Conservation (phyloP, 305 asterid species). For the Rubia tinctorum region DNA sequence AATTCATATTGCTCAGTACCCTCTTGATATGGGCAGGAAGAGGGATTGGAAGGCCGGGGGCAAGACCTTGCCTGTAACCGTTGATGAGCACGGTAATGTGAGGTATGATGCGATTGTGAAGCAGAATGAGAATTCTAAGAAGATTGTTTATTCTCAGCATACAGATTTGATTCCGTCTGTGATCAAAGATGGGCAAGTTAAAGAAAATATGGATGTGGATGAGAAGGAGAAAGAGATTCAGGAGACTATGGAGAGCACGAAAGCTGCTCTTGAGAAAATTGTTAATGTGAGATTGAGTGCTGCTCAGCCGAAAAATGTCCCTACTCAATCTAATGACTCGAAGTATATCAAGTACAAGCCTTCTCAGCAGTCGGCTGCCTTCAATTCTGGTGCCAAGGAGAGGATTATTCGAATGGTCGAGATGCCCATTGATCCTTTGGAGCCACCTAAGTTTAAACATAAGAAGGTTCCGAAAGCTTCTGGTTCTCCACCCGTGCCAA, state of each 20-base stretch:
- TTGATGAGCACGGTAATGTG: slow-evolving; percentile 72
- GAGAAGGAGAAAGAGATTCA: slow-evolving; percentile 79
- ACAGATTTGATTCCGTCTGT: slow-evolving; percentile 69
- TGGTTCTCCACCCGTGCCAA: slow-evolving; percentile 92
- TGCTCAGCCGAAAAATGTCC: slow-evolving; percentile 85
- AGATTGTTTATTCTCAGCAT: slow-evolving; percentile 74
- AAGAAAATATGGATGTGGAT: slow-evolving; percentile 65
- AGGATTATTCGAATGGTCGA: slow-evolving; percentile 87
- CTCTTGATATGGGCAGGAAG: slow-evolving; percentile 74
- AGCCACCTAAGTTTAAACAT: slow-evolving; percentile 92
- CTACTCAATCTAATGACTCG: slow-evolving; percentile 61
- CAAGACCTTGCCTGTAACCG: slow-evolving; percentile 67
- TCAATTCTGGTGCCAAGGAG: slow-evolving; percentile 93
- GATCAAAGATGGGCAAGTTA: slow-evolving; percentile 50
- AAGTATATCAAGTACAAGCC: slow-evolving; percentile 88
- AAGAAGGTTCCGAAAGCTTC: slow-evolving; percentile 90
- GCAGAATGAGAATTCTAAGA: slow-evolving; percentile 73
- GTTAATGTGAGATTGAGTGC: slow-evolving; percentile 82
- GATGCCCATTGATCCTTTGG: slow-evolving; percentile 84
- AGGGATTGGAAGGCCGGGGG: slow-evolving; percentile 48
- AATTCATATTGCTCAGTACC: slow-evolving; percentile 72
- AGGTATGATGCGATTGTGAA: slow-evolving; percentile 75
- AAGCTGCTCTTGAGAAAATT: slow-evolving; percentile 84
- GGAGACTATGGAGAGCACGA: slow-evolving; percentile 67
- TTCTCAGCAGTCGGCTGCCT: slow-evolving; percentile 77